Evolutionary conservation across 192 early-diverging fungal species (phyloP).

Genomic region (Coemansia sp.): DNA sequence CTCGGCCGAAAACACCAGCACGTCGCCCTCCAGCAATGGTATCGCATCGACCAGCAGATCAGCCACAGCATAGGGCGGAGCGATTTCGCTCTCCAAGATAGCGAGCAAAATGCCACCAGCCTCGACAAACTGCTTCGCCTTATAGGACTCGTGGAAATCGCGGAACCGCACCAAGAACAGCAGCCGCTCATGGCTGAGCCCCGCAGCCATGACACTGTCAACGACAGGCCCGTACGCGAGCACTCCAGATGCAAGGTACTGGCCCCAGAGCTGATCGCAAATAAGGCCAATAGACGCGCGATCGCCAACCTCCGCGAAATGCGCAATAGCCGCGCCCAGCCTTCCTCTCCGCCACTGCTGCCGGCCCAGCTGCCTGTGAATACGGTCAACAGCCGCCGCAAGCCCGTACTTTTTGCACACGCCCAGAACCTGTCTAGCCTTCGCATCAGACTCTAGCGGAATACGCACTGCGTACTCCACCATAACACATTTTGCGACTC

Average conservation of each 20-base stretch:
- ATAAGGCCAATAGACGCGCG: slow-evolving; percentile 52
- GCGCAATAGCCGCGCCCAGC: slow-evolving; percentile 62
- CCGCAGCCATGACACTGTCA: slow-evolving; percentile 32
- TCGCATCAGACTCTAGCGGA: slow-evolving; percentile 55
- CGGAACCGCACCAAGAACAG: slow-evolving; percentile 60
- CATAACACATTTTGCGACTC: slow-evolving; percentile 15
- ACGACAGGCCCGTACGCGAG: slow-evolving; percentile 50
- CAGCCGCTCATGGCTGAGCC: slow-evolving; percentile 47
- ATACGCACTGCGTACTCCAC: slow-evolving; percentile 49
- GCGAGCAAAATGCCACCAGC: slow-evolving; percentile 56
- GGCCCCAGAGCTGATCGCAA: slow-evolving; percentile 59
- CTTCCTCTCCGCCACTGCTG: slow-evolving; percentile 58
- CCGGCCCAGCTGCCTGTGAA: slow-evolving; percentile 53
- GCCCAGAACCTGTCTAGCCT: slow-evolving; percentile 57
- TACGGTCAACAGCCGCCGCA: slow-evolving; percentile 27
- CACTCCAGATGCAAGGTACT: slow-evolving; percentile 51
- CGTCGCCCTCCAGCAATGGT: slow-evolving; percentile 62
- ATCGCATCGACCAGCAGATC: slow-evolving; percentile 62
- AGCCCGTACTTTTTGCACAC: slow-evolving; percentile 55
- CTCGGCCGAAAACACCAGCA: slow-evolving; percentile 57
- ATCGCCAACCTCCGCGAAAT: slow-evolving; percentile 62
- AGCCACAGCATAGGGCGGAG: slow-evolving; percentile 57
- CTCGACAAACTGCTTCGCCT: slow-evolving; percentile 18
- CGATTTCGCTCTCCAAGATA: slow-evolving; percentile 52
- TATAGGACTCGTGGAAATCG: slow-evolving; percentile 60